These are phyloP conservation scores for Ulmus americana DNA, from an alignment of 331 rosid species.

Conservation along the genomic window DNA sequence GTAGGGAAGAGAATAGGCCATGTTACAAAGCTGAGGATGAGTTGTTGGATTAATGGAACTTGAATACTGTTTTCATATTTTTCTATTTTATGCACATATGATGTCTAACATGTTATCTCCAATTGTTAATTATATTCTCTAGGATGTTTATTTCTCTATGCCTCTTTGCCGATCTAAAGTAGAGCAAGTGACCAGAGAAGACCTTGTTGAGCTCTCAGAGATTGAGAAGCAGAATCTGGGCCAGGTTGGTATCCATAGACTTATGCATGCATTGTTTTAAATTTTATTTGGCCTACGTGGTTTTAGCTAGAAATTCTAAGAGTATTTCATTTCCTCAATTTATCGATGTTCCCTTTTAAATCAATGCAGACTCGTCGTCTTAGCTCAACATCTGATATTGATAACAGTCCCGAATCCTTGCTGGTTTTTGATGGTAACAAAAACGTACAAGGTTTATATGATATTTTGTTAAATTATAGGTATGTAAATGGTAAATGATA, in stretches of 20 bases:
- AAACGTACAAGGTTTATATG: constrained; percentile 68
- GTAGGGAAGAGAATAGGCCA: no score
- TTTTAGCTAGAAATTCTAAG: neutral
- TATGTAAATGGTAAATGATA: constrained; percentile 16
- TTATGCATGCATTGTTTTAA: neutral
- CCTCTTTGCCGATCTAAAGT: constrained; percentile 84
- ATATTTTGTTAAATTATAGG: constrained; percentile 82
- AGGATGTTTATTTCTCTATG: constrained; percentile 88
- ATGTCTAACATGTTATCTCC: constrained; percentile 15
- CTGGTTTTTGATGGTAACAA: constrained; percentile 64
- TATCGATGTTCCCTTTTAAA: constrained; percentile 15
- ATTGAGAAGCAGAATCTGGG: constrained; percentile 85
- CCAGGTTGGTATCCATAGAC: constrained; percentile 51
- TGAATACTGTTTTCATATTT: neutral
- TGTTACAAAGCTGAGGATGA: no score
- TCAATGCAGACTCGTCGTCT: constrained; percentile 57
- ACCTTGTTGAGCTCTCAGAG: constrained; percentile 86
- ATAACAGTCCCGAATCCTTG: constrained; percentile 69
- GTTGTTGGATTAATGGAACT: neutral
- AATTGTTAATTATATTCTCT: constrained; percentile 19
- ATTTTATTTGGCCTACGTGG: neutral
- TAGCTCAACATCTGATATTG: constrained; percentile 60
- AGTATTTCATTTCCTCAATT: constrained; percentile 9
- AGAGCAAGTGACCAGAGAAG: constrained; percentile 74
- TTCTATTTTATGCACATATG: neutral